Conservation (phyloP, 31 red algal genomes). For the Porphyra umbilicalis region DNA sequence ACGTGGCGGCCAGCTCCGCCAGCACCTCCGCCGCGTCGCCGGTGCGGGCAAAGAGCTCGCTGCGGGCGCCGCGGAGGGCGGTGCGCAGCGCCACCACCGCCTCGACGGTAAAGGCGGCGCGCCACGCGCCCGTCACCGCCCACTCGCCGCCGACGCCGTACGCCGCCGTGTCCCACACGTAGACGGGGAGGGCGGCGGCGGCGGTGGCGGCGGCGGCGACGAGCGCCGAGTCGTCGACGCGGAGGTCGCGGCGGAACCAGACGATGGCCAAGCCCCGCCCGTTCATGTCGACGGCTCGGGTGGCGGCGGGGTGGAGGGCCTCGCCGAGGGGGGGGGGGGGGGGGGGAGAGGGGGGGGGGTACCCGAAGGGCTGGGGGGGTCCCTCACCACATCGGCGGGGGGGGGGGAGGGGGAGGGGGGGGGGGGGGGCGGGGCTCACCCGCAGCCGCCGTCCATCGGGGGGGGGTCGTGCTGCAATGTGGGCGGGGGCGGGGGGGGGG, state of each 20-base stretch:
- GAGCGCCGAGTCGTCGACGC: constrained; percentile 68
- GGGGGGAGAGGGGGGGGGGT: neutral
- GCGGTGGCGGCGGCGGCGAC: constrained; percentile 56
- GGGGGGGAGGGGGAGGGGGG: no score
- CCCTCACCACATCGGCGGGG: no score
- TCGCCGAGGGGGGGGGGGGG: neutral
- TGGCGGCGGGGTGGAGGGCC: neutral
- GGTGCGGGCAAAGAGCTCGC: constrained; percentile 53
- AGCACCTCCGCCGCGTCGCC: constrained; percentile 53
- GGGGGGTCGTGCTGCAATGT: no score
- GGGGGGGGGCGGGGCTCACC: no score
- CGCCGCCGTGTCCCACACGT: constrained; percentile 78
- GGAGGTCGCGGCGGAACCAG: constrained; percentile 97
- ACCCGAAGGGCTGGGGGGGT: no score
- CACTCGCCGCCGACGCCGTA: constrained; percentile 5
- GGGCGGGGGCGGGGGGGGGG: no score
- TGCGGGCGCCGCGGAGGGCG: constrained; percentile 22
- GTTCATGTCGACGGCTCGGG: neutral
- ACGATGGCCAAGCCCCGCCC: constrained; percentile 31
- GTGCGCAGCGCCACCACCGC: constrained; percentile 51
- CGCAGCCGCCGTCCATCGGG: no score
- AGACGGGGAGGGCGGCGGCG: constrained; percentile 51
- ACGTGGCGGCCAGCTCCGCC: constrained; percentile 19
- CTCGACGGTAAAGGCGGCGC: constrained; percentile 65
- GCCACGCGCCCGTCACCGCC: constrained; percentile 39